A percentile compares a stretch with the other conserved stretches of the same genome.
Conservation (phyloP, 2,329 filamentous ascomycete species). For the Ceratocystis papillata region DNA sequence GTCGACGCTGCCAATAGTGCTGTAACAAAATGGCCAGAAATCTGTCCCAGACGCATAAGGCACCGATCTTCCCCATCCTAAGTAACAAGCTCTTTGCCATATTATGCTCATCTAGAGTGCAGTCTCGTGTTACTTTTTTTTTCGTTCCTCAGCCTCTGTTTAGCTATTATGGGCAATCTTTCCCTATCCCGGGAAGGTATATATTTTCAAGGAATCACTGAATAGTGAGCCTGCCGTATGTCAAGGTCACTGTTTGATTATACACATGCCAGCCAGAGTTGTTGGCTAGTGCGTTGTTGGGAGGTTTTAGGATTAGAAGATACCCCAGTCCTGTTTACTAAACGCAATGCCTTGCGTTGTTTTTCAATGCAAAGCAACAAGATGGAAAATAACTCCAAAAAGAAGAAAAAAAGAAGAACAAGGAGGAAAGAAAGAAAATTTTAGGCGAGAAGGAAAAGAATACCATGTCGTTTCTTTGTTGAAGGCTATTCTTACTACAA, state of each 20-base stretch:
- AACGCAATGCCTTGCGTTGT: no score
- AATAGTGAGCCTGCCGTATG: not conserved
- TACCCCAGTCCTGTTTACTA: not conserved
- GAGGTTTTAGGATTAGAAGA: not conserved
- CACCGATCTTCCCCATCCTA: not conserved
- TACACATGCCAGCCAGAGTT: not conserved
- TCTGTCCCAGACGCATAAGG: not conserved
- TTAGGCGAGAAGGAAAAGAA: slow-evolving; percentile 6
- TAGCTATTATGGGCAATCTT: not conserved
- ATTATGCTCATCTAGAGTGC: not conserved
- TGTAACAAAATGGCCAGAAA: not conserved
- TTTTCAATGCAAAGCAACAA: not conserved
- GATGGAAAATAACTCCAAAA: slow-evolving; percentile 9
- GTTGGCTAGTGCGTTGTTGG: not conserved
- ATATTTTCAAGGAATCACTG: not conserved
- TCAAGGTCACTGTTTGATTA: not conserved
- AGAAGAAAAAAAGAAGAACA: not conserved
- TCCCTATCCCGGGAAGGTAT: not conserved
- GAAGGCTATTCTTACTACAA: not conserved
- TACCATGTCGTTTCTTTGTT: not conserved
- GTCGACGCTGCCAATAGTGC: not conserved
- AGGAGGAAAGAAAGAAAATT: not conserved
- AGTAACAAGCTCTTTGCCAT: not conserved
- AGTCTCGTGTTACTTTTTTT: not conserved
- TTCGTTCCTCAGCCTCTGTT: not conserved